phyloP scores from a whole-genome alignment of 805 yeast species.

The Spathaspora gorwiae region DNA sequence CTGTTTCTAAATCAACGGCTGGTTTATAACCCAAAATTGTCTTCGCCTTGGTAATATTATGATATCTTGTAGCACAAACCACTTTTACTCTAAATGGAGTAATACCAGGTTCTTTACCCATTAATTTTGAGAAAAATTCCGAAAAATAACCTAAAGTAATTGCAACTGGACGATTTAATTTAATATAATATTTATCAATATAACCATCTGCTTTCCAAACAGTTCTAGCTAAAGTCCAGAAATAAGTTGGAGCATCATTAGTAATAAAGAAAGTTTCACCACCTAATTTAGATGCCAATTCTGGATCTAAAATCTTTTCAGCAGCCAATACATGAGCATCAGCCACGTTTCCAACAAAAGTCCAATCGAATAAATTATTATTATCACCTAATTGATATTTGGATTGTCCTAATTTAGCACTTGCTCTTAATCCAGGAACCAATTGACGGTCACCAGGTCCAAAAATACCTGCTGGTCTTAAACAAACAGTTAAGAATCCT shows the following conservation, averaged over 20 bases:
- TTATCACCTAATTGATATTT: conserved; percentile 94
- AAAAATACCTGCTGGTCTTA: conserved; percentile 96
- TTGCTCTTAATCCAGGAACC: conserved; percentile 86
- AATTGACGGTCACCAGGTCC: conserved; percentile 98
- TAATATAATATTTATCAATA: conserved; percentile 64
- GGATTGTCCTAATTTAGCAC: conserved; percentile 79
- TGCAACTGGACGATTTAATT: conserved; percentile 70
- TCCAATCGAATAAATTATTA: conserved; percentile 91
- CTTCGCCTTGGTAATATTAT: conserved; percentile 86
- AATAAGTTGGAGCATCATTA: conserved; percentile 90
- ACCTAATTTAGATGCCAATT: conserved; percentile 45
- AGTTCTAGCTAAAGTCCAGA: conserved; percentile 94
- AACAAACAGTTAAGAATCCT: conserved; percentile 67
- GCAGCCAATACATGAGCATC: conserved; percentile 95
- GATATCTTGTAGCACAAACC: conserved; percentile 91
- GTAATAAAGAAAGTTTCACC: conserved; percentile 91
- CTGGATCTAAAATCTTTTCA: conserved; percentile 54
- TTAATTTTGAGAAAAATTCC: conserved; percentile 63
- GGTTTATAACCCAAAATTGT: conserved; percentile 74
- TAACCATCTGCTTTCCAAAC: conserved; percentile 97
- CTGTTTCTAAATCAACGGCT: conserved; percentile 69
- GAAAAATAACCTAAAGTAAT: conserved; percentile 76
- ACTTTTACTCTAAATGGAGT: conserved; percentile 93
- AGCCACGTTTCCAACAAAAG: conserved; percentile 97
- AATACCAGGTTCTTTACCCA: conserved; percentile 85